A percentile compares a stretch with the other conserved stretches of the same genome.
Evolutionary conservation across 495 filamentous ascomycete genomes (phyloP).

Genomic region (Tetracladium setigerum): DNA sequence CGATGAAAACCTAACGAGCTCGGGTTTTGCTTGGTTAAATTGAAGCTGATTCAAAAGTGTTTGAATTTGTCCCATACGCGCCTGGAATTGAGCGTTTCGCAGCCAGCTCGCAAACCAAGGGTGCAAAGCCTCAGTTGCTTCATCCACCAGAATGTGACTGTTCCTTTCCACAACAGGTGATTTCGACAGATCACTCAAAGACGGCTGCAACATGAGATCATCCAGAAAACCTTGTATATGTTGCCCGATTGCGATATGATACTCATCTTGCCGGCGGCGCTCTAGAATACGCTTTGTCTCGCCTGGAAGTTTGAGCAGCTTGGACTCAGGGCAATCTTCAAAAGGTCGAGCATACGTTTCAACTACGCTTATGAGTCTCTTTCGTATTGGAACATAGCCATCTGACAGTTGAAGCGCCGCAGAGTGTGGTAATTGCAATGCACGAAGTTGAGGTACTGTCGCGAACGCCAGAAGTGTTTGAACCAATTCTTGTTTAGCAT

Average conservation of each 20-base stretch:
- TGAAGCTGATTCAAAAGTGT: conserved; percentile 4
- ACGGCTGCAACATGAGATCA: conserved; percentile 25
- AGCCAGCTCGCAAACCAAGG: conserved; percentile 27
- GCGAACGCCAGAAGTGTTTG: conserved; percentile 32
- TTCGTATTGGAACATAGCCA: conserved; percentile 6
- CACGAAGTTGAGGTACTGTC: conserved; percentile 16
- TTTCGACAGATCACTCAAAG: conserved; percentile 5
- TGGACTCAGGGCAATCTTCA: conserved; percentile 10
- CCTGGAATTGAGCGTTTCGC: conserved; percentile 25
- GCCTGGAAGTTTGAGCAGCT: conserved; percentile 5
- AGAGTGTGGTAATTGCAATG: conserved; percentile 9
- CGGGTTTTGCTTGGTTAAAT: neutral
- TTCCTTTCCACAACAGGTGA: neutral
- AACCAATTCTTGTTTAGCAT: conserved; percentile 25
- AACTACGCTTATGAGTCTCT: conserved; percentile 1
- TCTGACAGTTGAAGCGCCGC: conserved; percentile 7
- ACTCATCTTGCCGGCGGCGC: conserved; percentile 1
- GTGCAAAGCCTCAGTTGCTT: conserved; percentile 14
- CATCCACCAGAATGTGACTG: conserved; percentile 8
- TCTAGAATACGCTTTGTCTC: conserved; percentile 1
- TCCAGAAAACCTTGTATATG: conserved; percentile 11
- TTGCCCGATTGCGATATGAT: neutral
- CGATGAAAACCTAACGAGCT: neutral
- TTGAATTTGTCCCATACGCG: conserved; percentile 19
- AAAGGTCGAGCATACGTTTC: conserved; percentile 5